Evolutionary conservation across 768 basidiomycete species (phyloP), one percentile per base, ranked within the genome.

Genomic region (Rhizopogon roseolus): DNA sequence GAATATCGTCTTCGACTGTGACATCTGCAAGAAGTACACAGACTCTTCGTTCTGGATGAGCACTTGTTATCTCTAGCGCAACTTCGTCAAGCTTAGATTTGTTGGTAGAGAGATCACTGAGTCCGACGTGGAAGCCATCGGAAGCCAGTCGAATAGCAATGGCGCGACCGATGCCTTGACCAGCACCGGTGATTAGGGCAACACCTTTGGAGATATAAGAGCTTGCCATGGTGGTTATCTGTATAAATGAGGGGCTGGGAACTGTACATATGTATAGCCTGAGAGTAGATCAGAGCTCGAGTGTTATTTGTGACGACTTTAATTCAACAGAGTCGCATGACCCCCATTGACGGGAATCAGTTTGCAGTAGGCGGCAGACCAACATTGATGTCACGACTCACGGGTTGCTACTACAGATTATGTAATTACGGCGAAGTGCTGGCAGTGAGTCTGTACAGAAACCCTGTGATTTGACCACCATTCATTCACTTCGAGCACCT

Each of bases 1-100:
- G 63, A 2, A 82, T 78, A 9, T 78, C 70, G 0, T 57, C 58
- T 48, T 81, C 80, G 1, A 60, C 41, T 9, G 68, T 60, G 1
- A 82, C 75, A 54, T 81, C 77, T 4, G 66, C 77, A 11, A 67
- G 51, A 2, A 71, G 63, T 19, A 60, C 41, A 5, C 60, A 38
- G 3, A 63, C 57, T 46, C 55, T 61, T 40, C 58, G 60, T 11
- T 74, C 75, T 22, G 32, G 13, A 34, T 22, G 29, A 11, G 54
- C 53, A 11, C 60, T 58, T 5, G 54, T 57, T 11, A 77, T 67
- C 27, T 74, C 68, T 1, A 53, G 14, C 0, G 62, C 61, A 2
- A 74, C 59, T 11, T 66, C 52, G 6, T 64, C 60, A 5, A 49
- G 53, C 37, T 69, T 67, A 0, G 63, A 57, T 17, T 34, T 46